Percentiles rank a stretch among this genome's conserved stretches.
phyloP scores from a whole-genome alignment of 345 rosid genomes.

The Erysimum cheiranthoides region DNA sequence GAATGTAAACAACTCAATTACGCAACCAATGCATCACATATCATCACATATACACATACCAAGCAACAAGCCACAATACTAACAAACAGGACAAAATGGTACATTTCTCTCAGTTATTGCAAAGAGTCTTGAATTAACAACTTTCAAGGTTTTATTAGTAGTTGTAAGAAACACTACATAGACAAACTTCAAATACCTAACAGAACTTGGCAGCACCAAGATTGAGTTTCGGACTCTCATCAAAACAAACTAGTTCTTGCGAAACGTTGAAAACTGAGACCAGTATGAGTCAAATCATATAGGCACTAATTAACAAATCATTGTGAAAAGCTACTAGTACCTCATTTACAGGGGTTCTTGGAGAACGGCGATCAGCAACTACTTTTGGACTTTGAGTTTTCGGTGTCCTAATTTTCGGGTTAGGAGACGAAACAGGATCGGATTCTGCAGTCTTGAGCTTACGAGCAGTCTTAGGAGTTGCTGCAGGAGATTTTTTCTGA shows the following conservation, averaged over 20 bases:
- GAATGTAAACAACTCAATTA: conserved; percentile 15
- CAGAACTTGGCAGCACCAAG: neutral
- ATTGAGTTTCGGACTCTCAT: neutral
- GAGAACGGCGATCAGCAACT: conserved; percentile 68
- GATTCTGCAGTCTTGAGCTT: conserved; percentile 67
- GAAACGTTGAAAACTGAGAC: neutral
- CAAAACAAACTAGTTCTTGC: neutral
- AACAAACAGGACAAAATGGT: neutral
- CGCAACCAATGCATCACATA: neutral
- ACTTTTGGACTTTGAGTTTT: conserved; percentile 81
- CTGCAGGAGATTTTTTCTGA: conserved; percentile 70
- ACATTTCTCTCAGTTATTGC: conserved; percentile 9
- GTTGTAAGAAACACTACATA: conserved; percentile 1
- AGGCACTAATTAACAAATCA: neutral
- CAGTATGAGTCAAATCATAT: neutral
- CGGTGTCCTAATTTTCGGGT: conserved; percentile 56
- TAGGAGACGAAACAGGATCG: conserved; percentile 59
- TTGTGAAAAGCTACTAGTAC: conserved; percentile 50
- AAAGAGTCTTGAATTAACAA: conserved; percentile 7
- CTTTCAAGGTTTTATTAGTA: conserved; percentile 14
- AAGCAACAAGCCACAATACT: neutral
- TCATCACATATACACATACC: conserved; percentile 15
- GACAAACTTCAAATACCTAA: conserved; percentile 12
- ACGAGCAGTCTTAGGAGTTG: conserved; percentile 67
- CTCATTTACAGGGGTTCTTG: conserved; percentile 70